These are phyloP conservation scores for Stentor roeselii DNA, from an alignment of 73 alveolate genomes.

Conservation along the genomic window DNA sequence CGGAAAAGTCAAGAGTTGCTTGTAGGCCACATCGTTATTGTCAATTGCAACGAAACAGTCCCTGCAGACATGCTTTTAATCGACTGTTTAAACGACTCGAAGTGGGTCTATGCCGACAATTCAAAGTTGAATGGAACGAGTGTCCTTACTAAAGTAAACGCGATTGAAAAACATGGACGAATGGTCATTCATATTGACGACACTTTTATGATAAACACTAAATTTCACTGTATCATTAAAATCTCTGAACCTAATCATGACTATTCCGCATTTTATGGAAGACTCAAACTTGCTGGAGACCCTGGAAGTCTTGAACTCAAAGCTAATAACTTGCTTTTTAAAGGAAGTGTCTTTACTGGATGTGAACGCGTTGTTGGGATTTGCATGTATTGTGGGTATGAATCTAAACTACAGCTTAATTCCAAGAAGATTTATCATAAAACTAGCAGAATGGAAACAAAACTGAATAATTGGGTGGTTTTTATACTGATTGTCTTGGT, in stretches of 20 bases:
- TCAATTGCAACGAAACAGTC: neutral
- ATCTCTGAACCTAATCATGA: conserved; percentile 10
- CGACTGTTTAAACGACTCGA: neutral
- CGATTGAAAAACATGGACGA: neutral
- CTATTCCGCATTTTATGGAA: neutral
- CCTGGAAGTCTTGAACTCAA: neutral
- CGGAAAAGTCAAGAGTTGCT: conserved; percentile 38
- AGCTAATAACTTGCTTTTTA: neutral
- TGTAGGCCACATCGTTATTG: conserved; percentile 34
- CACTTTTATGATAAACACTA: neutral
- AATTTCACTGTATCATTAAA: neutral
- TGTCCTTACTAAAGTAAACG: neutral
- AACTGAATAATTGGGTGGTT: conserved; percentile 2
- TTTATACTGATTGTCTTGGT: neutral
- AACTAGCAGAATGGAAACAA: conserved; percentile 5
- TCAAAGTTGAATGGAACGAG: neutral
- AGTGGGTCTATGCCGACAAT: neutral
- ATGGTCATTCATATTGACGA: neutral
- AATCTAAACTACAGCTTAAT: neutral
- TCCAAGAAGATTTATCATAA: neutral
- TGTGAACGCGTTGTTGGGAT: neutral
- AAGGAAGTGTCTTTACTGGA: neutral
- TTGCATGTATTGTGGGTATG: neutral
- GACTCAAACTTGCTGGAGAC: neutral
- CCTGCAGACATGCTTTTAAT: conserved; percentile 10